These are phyloP conservation scores for Mortierella sp. DNA, from an alignment of 371 early-diverging fungal genomes.

Conservation along the genomic window DNA sequence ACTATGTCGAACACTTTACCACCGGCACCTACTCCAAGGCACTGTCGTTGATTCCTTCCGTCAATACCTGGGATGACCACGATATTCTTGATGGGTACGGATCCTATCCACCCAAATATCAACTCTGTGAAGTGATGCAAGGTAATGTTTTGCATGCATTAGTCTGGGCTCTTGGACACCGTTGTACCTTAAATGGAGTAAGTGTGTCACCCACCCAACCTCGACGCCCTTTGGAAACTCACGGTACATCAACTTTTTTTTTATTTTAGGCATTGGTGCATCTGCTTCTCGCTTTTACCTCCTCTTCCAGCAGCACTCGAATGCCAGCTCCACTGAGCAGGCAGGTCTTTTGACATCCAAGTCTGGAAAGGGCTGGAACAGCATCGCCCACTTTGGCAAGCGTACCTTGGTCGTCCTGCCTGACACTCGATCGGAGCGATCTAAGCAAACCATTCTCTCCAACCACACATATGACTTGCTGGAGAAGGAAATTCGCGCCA, in stretches of 20 bases:
- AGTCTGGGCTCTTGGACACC: too few relatives aligned
- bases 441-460: slow-evolving; percentile 70
- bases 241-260: background rate
- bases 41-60: slow-evolving; percentile 78
- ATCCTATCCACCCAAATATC: slow-evolving; percentile 84
- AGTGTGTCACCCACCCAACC: too few relatives aligned
- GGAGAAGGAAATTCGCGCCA: slow-evolving; percentile 62
- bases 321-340: slow-evolving; percentile 59
- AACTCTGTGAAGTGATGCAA: slow-evolving; percentile 69
- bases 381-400: slow-evolving; percentile 74
- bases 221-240: too few relatives aligned
- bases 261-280: slow-evolving; percentile 60
- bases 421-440: slow-evolving; percentile 86
- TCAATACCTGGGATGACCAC: slow-evolving; percentile 86
- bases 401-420: slow-evolving; percentile 73
- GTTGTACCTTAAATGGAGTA: too few relatives aligned
- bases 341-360: slow-evolving; percentile 65
- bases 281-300: slow-evolving; percentile 82
- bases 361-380: slow-evolving; percentile 59
- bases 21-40: slow-evolving; percentile 70
- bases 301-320: slow-evolving; percentile 88
- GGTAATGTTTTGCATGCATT: slow-evolving; percentile 27
- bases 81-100: slow-evolving; percentile 86
- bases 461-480: slow-evolving; percentile 70
- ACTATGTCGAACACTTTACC: slow-evolving; percentile 77